Evolutionary conservation across 2,329 filamentous ascomycete genomes (phyloP), one percentile per base, ranked within the genome.

Genomic region (Herpotrichia juniperi): DNA sequence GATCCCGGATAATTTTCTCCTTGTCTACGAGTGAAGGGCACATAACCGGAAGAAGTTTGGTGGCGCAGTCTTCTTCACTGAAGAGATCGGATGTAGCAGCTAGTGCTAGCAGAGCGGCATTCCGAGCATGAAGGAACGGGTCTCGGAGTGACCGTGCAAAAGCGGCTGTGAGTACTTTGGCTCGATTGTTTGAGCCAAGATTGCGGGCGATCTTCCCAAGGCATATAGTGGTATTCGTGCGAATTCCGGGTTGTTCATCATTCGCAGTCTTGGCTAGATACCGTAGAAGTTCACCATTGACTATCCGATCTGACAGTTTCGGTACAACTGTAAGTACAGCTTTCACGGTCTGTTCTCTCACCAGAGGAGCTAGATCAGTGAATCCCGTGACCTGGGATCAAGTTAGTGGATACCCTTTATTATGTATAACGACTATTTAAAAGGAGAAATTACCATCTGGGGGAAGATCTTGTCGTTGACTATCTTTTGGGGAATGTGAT

Each of bases 401-500:
- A 48, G 57, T 76, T 55, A 78, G 69, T 28, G 31, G 14, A 11
- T n/a, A 46, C 14, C 1, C 16, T 37, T n/a, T 19, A 12, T 21
- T 12, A 19, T 19, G n/a, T 19, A 19, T 8, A 19, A 37, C 21
- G 34, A 37, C 7, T 28, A 12, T 7, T 7, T 28, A 12, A 7
- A 7, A 37, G 3, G 21, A 14, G n/a, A 14, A 40, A 31, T n/a
- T 71, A 91, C 93, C 80, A 99, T 86, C 61, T 96, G 90, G 2
- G 94, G 94, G 67, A 97, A 99, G 57, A 99, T 96, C 74, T 93
- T 97, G 73, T 97, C 93, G 67, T 93, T 97, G 56, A 99, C 91
- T 47, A 91, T 80, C 74, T 91, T 96, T 63, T 93, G 91, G 1
- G 92, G 82, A 40, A 99, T 76, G 53, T 91, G 88, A 65, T 97